Conservation (phyloP, 1,139 yeast genomes). For the Saccharomycopsis crataegensis region DNA sequence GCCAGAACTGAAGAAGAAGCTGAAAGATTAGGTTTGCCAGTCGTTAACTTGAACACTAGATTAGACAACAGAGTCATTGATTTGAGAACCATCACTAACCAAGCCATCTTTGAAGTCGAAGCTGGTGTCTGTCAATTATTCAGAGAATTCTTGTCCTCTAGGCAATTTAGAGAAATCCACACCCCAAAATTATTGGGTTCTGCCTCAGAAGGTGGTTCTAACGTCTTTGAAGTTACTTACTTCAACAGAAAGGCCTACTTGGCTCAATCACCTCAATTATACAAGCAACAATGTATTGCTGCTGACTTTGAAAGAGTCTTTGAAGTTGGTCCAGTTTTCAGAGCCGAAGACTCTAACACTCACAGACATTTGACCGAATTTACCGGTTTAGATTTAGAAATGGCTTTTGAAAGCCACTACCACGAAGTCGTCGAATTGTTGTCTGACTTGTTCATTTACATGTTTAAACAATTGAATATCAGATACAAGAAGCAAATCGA, state of each 20-base stretch:
- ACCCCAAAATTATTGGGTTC: constrained; percentile 94
- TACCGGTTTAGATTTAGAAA: constrained; percentile 93
- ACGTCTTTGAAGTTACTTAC: constrained; percentile 87
- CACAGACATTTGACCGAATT: constrained; percentile 99
- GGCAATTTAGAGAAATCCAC: constrained; percentile 81
- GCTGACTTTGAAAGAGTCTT: constrained; percentile 95
- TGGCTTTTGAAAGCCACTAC: constrained; percentile 97
- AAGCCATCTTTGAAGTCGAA: constrained; percentile 92
- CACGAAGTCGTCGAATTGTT: constrained; percentile 86
- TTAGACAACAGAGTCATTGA: constrained; percentile 93
- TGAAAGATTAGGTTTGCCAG: constrained; percentile 83
- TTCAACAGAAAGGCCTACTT: constrained; percentile 88
- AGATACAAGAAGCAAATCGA: constrained; percentile 83
- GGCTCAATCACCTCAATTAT: constrained; percentile 97
- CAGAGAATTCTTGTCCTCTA: constrained; percentile 71
- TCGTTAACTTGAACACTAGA: constrained; percentile 93
- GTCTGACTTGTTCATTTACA: constrained; percentile 80
- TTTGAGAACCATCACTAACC: constrained; percentile 92
- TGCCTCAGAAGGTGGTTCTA: constrained; percentile 96
- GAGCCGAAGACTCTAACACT: constrained; percentile 98
- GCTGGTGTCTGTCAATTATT: constrained; percentile 83
- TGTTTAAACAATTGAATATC: constrained; percentile 72
- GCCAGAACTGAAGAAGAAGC: constrained; percentile 93
- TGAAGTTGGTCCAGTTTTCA: constrained; percentile 95
- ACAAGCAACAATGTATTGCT: constrained; percentile 96